Evolutionary conservation across 768 basidiomycete genomes (phyloP), one percentile per base, ranked within the genome.

Genomic region (Paxillus ammoniavirescens): DNA sequence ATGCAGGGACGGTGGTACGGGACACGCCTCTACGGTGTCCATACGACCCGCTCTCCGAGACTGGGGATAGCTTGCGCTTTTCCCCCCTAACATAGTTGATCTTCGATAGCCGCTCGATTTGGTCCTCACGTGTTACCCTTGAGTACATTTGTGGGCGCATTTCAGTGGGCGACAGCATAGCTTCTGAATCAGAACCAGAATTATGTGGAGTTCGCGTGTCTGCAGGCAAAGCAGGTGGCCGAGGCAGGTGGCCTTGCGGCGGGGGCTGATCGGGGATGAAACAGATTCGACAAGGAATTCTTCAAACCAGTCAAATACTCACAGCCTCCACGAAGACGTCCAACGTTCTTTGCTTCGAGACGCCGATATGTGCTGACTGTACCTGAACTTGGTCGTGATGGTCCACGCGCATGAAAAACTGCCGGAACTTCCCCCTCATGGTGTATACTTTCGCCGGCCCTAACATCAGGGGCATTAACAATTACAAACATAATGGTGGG

Each of bases 371-470:
- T n/a, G 81, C 80, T 4, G 81, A 73, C 23, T 73, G 73, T 55
- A 70, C 80, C 17, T 82, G 75, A 47, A 81, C 75, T 26, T 68
- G 71, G 59, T 82, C 70, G 15, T 80, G 75, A 30, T 75, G 73
- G 8, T 78, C 74, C 26, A 89, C 76, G 30, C 84, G 80, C 62
- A 89, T 73, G 60, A 90, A 82, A 49, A 83, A 75, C 61, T 90
- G 87, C 47, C 82, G 77, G 65, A 83, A 89, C 69, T 79, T 81
- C 30, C 86, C 86, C 26, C 87, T 80, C 65, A 81, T 70, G 2
- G 81, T 82, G 58, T 80, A 89, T 28, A 83, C 82, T 63, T 78
- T 83, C 26, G 86, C 86, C 10, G 83, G 82, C n/a, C 86, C 86
- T 87, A 35, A 47, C 42, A 13, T 31, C 50, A 33, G 35, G 54